Base-by-base conservation (phyloP, 345 rosid species). In the Syzygium grande region DNA sequence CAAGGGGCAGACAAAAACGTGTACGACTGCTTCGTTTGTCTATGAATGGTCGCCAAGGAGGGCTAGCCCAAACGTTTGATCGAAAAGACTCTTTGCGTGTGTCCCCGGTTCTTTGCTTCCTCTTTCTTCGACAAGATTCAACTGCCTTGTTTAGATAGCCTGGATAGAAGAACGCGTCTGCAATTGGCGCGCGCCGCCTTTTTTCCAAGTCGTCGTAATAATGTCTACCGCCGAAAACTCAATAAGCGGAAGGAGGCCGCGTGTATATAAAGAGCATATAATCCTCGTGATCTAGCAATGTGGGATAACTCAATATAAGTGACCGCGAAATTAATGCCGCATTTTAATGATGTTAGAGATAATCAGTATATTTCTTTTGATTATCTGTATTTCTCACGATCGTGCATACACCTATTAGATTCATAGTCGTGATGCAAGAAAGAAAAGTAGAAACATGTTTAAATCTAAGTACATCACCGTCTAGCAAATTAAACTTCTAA, bases 221-320 rank as follows among this genome's bases (percentile, higher is more conserved):
- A 16, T 16, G 10, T 30, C 0, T 34, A 9, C 0, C 25, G 9
- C 7, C 1, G 3, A 34, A 68, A 34, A 34, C 12, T 17, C 9
- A 16, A 16, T 4, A 9, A 0, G 13, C 7, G 7, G 9, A 68
- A 9, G 43, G 79, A 34, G 21, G 5, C 2, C 3, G 0, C 23
- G 9, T 7, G 23, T 0, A 0, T 30, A 34, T 68, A 34, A 4
- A 34, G 2, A 68, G 8, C 34, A 61, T n/a, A 27, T 61, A 0
- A 27, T 12, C 1, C 8, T 27, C 17, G 11, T 25, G 12, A 1
- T 27, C 34, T 0, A 61, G 23, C 12, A 11, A 9, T 3, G 12
- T 9, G 61, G 0, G 61, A 56, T 56, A 22, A 4, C 2, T 27
- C n/a, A 56, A 22, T 56, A 56, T 5, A 9, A 56, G 27, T 1